Percentiles rank a stretch among this genome's conserved stretches.
Evolutionary conservation across 2,329 filamentous ascomycete species (phyloP).

Genomic region (Zymoseptoria crescenta): DNA sequence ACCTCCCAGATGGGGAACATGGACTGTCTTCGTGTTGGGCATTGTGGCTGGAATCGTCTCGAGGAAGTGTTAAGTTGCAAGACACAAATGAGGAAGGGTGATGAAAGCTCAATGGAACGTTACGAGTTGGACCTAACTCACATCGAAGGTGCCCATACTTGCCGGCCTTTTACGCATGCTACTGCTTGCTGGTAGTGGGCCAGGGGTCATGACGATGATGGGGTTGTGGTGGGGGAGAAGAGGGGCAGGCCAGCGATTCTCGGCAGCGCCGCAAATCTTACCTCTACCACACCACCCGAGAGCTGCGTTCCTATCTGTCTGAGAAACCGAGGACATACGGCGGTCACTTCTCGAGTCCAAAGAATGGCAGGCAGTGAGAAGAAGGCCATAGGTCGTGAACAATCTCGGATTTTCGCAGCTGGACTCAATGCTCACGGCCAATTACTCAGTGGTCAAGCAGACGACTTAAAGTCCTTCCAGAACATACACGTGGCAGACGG

Average conservation of each 20-base stretch:
- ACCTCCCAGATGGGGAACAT: constrained; percentile 44
- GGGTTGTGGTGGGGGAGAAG: background rate
- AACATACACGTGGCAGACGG: background rate
- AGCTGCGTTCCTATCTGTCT: too few species aligned
- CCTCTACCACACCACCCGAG: background rate
- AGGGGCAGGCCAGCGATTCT: background rate
- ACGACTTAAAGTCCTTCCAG: constrained; percentile 13
- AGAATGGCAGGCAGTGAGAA: background rate
- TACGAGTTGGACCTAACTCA: background rate
- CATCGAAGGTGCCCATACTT: too few species aligned
- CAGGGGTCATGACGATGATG: background rate
- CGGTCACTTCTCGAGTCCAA: background rate
- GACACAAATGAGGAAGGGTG: background rate
- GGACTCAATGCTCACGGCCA: constrained; percentile 28
- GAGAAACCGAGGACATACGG: too few species aligned
- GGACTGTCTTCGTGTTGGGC: constrained; percentile 33
- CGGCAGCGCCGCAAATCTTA: background rate
- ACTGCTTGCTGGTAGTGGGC: too few species aligned
- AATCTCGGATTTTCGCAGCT: constrained; percentile 12
- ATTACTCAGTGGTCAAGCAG: constrained; percentile 11
- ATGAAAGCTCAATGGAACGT: background rate
- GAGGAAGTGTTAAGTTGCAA: background rate
- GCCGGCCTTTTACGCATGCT: too few species aligned
- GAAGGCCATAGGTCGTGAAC: background rate
- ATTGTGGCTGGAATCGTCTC: constrained; percentile 15